phyloP scores from a whole-genome alignment of 257 asterid genomes.

The Scutellaria galericulata region DNA sequence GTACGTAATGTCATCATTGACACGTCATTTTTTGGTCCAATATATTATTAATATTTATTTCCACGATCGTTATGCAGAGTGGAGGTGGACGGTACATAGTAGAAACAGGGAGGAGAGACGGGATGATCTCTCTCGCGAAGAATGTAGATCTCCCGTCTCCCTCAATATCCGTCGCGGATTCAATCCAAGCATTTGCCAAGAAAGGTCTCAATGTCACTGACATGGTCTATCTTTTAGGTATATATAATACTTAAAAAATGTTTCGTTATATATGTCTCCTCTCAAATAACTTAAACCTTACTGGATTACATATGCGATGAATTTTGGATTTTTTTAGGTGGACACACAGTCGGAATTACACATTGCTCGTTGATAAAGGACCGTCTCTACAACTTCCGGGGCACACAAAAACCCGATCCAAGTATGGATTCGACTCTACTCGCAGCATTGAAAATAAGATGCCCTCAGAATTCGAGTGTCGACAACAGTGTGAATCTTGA shows the following conservation, averaged over 20 bases:
- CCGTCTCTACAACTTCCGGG: conserved; percentile 58
- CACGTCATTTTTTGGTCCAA: no score
- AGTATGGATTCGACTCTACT: conserved; percentile 50
- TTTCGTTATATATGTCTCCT: no score
- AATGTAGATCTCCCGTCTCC: conserved; percentile 65
- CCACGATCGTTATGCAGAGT: conserved; percentile 34
- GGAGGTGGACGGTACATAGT: conserved; percentile 59
- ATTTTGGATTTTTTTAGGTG: conserved; percentile 44
- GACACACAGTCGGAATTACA: conserved; percentile 65
- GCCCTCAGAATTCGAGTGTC: conserved; percentile 42
- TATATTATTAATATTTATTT: background rate
- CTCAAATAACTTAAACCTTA: no score
- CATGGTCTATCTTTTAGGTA: conserved; percentile 70
- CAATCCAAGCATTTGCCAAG: conserved; percentile 42
- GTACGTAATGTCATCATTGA: conserved; percentile 28
- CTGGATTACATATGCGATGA: no score
- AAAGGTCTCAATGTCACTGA: conserved; percentile 51
- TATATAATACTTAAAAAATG: background rate
- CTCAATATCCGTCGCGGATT: conserved; percentile 43
- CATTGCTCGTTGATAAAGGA: conserved; percentile 58
- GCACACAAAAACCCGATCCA: conserved; percentile 53
- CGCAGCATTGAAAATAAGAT: conserved; percentile 27
- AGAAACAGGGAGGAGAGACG: conserved; percentile 60
- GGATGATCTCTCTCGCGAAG: conserved; percentile 45
- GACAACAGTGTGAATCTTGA: conserved; percentile 54